Percentiles rank a stretch among this genome's conserved stretches.
Evolutionary conservation across 495 filamentous ascomycete genomes (phyloP).

Genomic region (Penicillium fimorum): DNA sequence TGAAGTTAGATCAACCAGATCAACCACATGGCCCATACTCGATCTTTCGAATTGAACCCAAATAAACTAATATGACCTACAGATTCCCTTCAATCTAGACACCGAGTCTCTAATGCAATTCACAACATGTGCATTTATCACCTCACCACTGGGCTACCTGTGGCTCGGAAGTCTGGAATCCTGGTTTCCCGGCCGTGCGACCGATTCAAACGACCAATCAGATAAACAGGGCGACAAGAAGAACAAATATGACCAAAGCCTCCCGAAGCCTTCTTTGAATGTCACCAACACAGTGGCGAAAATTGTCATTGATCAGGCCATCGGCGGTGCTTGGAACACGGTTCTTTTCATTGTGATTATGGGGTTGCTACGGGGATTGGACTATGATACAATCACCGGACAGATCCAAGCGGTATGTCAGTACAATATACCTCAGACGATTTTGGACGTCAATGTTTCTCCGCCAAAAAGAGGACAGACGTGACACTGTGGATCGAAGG

Average conservation of each 20-base stretch:
- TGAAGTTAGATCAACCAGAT: background rate
- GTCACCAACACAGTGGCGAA: constrained; percentile 70
- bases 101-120: constrained; percentile 63
- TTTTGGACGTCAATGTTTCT: constrained; percentile 30
- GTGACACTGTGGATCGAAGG: background rate
- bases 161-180: constrained; percentile 40
- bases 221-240: constrained; percentile 21
- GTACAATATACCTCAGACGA: constrained; percentile 8
- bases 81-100: constrained; percentile 11
- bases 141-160: constrained; percentile 68
- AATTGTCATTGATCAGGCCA: constrained; percentile 71
- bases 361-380: constrained; percentile 41
- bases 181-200: constrained; percentile 44
- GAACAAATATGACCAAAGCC: constrained; percentile 8
- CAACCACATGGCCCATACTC: background rate
- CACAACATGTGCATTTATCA: constrained; percentile 64
- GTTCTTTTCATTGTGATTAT: constrained; percentile 61
- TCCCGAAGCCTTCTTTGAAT: constrained; percentile 42
- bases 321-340: constrained; percentile 74
- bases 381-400: too few species aligned
- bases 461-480: too few species aligned
- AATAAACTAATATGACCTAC: background rate
- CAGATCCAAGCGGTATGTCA: constrained; percentile 5
- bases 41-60: background rate
- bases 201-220: background rate